Base-by-base conservation (phyloP, 208 protist species). In the Leishmania mexicana region DNA sequence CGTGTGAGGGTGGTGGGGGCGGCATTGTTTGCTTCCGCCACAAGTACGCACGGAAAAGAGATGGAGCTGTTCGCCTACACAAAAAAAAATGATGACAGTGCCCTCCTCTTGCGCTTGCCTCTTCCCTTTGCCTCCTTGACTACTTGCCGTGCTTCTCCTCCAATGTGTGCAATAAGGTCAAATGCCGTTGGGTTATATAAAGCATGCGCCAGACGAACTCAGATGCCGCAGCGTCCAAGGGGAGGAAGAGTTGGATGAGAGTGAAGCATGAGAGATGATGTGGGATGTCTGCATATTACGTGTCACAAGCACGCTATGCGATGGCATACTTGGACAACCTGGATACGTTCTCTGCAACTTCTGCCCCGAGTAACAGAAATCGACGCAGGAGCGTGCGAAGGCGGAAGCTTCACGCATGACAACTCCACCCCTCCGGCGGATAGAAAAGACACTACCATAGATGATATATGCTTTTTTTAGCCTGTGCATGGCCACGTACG, bases 21-120 rank as follows among this genome's bases (percentile, higher is more conserved):
- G 68, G 40, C 76, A 85, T 85, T 0, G 58, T 68, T 71, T 53
- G 4, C 3, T 15, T 51, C 51, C 17, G 47, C 51, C 40, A 28
- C 40, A 47, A 13, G 70, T 6, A 45, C 31, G 5, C 28, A 21
- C 31, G 11, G 0, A 42, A 17, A 40, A 11, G 13, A 42, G 28
- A 68, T 68, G 31, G 15, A 15, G 3, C 62, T 40, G 28, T 31
- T 40, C 31, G 31, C 21, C 31, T 35, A 53, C 6, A 8, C 35
- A 13, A 19, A 17, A 54, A 74, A 74, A 51, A 54, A 51, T 15
- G n/a, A 2, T 24, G 3, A 24, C 57, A 15, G 70, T 38, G 45
- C 8, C 15, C 47, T 35, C 45, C 24, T 38, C 24, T 6, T 21
- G 15, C 11, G 21, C 0, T 51, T 31, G 45, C 13, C 13, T 38